Conservation (phyloP, 257 asterid species). For the Orobanche coerulescens region DNA sequence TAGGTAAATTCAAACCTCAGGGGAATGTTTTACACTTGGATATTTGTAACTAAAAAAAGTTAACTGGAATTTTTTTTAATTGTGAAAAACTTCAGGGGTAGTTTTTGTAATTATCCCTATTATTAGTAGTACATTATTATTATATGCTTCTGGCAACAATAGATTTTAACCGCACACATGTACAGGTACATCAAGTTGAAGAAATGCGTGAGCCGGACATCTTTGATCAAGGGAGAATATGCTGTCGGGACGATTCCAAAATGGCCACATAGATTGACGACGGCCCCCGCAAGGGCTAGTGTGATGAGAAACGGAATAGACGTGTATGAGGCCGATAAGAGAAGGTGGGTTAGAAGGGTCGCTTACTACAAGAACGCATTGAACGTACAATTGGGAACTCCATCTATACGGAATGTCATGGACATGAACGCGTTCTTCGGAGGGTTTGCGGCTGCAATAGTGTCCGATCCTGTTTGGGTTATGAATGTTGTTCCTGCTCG, state of each 20-base stretch:
- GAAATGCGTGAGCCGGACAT: slow-evolving; percentile 70
- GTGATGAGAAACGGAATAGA: slow-evolving; percentile 55
- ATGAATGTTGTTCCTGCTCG: slow-evolving; percentile 90
- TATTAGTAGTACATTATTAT: no score
- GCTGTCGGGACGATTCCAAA: slow-evolving; percentile 69
- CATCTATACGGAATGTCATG: slow-evolving; percentile 85
- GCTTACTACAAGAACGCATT: slow-evolving; percentile 73
- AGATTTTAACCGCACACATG: background rate
- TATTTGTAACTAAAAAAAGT: no score
- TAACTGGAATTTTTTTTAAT: no score
- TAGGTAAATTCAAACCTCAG: no score
- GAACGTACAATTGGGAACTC: slow-evolving; percentile 67
- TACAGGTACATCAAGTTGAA: slow-evolving; percentile 82
- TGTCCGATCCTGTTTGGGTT: slow-evolving; percentile 89
- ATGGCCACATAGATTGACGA: slow-evolving; percentile 77
- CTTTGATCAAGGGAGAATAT: slow-evolving; percentile 51
- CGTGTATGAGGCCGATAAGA: slow-evolving; percentile 78
- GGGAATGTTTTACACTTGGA: no score
- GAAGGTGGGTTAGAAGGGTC: slow-evolving; percentile 71
- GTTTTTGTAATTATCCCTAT: no score
- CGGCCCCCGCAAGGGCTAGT: slow-evolving; percentile 69
- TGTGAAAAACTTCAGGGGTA: no score
- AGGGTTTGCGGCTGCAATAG: slow-evolving; percentile 84
- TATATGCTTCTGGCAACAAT: background rate
- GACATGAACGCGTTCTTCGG: slow-evolving; percentile 98